Base-by-base conservation (phyloP, 106 monocot species). In the Acorus gramineus region DNA sequence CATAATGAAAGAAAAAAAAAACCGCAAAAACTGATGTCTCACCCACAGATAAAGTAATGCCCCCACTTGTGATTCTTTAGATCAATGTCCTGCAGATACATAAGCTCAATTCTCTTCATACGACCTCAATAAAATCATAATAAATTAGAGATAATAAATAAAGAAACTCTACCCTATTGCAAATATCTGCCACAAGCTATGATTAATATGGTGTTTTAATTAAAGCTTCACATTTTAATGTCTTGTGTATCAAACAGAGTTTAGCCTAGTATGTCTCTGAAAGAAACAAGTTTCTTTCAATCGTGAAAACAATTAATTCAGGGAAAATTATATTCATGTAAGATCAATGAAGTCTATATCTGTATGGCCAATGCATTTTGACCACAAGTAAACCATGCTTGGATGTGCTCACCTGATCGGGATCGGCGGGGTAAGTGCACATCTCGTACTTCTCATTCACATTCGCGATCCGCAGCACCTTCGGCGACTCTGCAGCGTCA, bases 11-110 rank as follows among this genome's bases (percentile, higher is more conserved):
- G 9, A 3, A 49, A 47, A 48, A 10, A 5, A 48, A 50, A 5
- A 48, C 46, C 11, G 3, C 8, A 8, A 57, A 57, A 57, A 11
- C 13, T 50, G 14, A 65, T 6, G 45, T 46, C 90, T 87, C 73
- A 91, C 91, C 87, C 96, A 49, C 96, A 96, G 68, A 96, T 74
- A 72, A 96, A 96, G 75, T 96, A 96, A 71, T 96, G 91, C 6
- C 96, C 96, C 96, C 96, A 96, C 67, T 75, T 87, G 68, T 87
- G 91, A 53, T 96, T 91, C 74, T 83, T 87, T 77, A 96, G 66
- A 67, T 96, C 91, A 70, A 96, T 59, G 64, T 83, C 91, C 96
- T 96, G 91, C 52, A 82, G 50, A 47, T 55, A 62, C 44, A 7
- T 42, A 65, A 66, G 4, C 28, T 44, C 43, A 42, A 43, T 5